Conservation (phyloP, 2,329 filamentous ascomycete species). For the Leptographium procerum region DNA sequence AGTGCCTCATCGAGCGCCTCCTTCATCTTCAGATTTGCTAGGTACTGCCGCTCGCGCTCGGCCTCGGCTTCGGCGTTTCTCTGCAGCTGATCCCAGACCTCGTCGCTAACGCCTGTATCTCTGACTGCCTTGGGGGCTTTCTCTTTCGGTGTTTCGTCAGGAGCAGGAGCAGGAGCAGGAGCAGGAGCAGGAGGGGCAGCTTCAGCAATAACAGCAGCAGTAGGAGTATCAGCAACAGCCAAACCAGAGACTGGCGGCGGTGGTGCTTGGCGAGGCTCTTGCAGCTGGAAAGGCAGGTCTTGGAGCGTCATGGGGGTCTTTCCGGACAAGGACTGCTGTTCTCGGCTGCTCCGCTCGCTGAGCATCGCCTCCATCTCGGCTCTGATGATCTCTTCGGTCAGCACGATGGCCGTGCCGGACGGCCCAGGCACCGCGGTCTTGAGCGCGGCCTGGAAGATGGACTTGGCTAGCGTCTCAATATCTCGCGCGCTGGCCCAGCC, state of each 20-base stretch:
- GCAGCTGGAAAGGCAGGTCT: not conserved
- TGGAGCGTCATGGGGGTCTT: not conserved
- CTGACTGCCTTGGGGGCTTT: slow-evolving; percentile 18
- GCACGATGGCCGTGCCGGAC: not conserved
- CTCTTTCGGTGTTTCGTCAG: not conserved
- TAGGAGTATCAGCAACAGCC: too few relatives aligned
- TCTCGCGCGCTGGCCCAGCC: slow-evolving; percentile 56
- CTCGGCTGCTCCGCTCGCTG: not conserved
- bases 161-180: too few relatives aligned
- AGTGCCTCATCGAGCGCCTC: not conserved
- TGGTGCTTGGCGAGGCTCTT: not conserved
- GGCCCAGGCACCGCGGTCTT: not conserved
- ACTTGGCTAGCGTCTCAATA: slow-evolving; percentile 40
- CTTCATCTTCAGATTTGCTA: not conserved
- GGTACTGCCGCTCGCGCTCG: not conserved
- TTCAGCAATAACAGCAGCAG: too few relatives aligned
- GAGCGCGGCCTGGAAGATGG: slow-evolving; percentile 29
- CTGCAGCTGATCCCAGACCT: slow-evolving; percentile 49
- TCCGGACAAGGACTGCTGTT: not conserved
- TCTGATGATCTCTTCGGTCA: not conserved
- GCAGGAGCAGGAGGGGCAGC: too few relatives aligned
- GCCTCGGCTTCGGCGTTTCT: not conserved
- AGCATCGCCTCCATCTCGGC: not conserved
- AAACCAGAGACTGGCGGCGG: too few relatives aligned
- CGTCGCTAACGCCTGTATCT: slow-evolving; percentile 48